phyloP scores from a whole-genome alignment of 78 protist species.

The Dictyostelium brefeldianum region DNA sequence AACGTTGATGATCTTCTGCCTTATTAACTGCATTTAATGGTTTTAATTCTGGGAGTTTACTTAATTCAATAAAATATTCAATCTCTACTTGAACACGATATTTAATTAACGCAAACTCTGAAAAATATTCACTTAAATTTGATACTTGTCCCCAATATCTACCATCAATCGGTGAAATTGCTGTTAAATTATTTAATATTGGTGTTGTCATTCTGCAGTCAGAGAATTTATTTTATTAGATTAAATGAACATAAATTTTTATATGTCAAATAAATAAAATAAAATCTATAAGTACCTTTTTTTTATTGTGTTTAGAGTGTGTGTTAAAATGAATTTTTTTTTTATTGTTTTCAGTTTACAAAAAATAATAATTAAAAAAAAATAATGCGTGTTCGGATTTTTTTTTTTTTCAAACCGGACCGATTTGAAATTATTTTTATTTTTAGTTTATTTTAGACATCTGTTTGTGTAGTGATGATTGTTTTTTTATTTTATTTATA shows the following conservation, averaged over 20 bases:
- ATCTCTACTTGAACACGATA: constrained; percentile 86
- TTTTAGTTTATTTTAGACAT: too few species aligned
- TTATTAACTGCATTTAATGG: constrained; percentile 9
- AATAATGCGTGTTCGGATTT: too few species aligned
- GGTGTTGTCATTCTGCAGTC: constrained; percentile 12
- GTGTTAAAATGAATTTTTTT: too few species aligned
- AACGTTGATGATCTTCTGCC: background rate
- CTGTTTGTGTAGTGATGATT: too few species aligned
- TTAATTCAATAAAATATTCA: constrained; percentile 51
- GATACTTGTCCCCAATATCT: constrained; percentile 73
- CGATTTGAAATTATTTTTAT: too few species aligned
- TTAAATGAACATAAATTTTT: background rate
- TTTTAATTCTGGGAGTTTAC: constrained; percentile 22
- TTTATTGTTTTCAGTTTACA: too few species aligned
- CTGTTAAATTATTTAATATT: constrained; percentile 68
- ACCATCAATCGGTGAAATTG: constrained; percentile 87
- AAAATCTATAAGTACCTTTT: background rate
- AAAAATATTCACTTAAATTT: constrained; percentile 62
- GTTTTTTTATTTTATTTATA: background rate
- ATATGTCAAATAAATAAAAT: background rate
- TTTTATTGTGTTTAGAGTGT: too few species aligned
- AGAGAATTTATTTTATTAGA: too few species aligned
- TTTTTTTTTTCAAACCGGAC: too few species aligned
- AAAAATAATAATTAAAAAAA: too few species aligned
- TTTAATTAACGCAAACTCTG: constrained; percentile 84